Percentiles rank a stretch among this genome's conserved stretches.
Conservation (phyloP, 768 basidiomycete species). For the Calocybe cyanea region DNA sequence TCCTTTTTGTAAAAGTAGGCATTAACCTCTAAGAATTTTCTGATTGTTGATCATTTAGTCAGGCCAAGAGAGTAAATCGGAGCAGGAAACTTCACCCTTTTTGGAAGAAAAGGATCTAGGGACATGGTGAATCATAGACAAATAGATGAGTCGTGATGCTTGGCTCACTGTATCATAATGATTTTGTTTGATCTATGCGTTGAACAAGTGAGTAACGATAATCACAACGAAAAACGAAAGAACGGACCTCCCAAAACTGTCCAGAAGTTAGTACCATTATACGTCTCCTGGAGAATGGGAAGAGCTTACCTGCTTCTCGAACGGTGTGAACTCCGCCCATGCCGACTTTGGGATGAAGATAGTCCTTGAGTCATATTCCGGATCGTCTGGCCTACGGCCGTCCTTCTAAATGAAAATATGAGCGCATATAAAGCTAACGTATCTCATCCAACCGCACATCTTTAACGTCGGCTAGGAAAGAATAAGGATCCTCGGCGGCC, state of each 20-base stretch:
- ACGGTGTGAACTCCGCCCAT: slow-evolving; percentile 87
- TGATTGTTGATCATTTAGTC: slow-evolving; percentile 19
- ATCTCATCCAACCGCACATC: slow-evolving; percentile 50
- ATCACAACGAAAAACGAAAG: neutral
- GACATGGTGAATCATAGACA: slow-evolving; percentile 15
- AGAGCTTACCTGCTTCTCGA: slow-evolving; percentile 76
- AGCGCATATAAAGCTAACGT: neutral
- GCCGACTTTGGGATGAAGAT: slow-evolving; percentile 71
- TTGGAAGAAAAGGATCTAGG: slow-evolving; percentile 90
- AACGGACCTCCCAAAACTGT: slow-evolving; percentile 72
- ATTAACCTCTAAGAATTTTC: slow-evolving; percentile 80
- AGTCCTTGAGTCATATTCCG: slow-evolving; percentile 88
- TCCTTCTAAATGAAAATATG: slow-evolving; percentile 58
- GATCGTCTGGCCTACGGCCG: slow-evolving; percentile 68
- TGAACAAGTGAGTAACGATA: slow-evolving; percentile 1
- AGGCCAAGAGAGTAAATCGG: slow-evolving; percentile 1
- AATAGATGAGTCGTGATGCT: slow-evolving; percentile 3
- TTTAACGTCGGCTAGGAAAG: slow-evolving; percentile 65
- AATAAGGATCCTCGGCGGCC: slow-evolving; percentile 69
- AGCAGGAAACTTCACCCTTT: slow-evolving; percentile 64
- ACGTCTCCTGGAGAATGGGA: neutral
- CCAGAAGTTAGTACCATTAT: slow-evolving; percentile 3
- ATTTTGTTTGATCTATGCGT: slow-evolving; percentile 83
- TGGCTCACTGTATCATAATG: slow-evolving; percentile 84
- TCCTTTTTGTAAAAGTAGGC: slow-evolving; percentile 1